phyloP scores from a whole-genome alignment of 768 basidiomycete genomes.

The Lepiota subincarnata region DNA sequence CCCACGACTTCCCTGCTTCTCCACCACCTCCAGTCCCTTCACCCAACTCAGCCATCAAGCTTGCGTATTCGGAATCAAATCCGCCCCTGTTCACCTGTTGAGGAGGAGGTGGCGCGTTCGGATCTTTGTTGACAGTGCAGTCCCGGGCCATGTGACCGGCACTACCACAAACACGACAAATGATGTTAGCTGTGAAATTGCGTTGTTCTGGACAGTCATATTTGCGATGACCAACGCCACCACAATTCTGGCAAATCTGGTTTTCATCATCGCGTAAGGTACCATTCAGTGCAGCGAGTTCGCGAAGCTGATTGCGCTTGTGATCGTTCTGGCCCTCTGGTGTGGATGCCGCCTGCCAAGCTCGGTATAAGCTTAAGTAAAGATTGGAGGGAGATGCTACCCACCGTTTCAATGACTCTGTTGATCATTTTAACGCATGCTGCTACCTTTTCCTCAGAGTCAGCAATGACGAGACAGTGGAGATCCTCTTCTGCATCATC shows the following conservation, averaged over 20 bases:
- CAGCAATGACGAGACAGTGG: slow-evolving; percentile 94
- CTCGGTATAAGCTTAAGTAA: slow-evolving; percentile 1
- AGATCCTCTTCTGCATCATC: slow-evolving; percentile 99
- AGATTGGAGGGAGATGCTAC: slow-evolving; percentile 22
- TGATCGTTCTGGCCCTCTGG: slow-evolving; percentile 99
- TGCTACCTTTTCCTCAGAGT: slow-evolving; percentile 87
- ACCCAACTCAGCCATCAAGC: slow-evolving; percentile 95
- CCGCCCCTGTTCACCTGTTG: slow-evolving; percentile 61
- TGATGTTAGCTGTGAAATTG: slow-evolving; percentile 99
- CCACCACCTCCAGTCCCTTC: slow-evolving; percentile 61
- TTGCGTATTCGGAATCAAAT: slow-evolving; percentile 98
- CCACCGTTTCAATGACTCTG: slow-evolving; percentile 93
- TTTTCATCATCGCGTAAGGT: slow-evolving; percentile 99
- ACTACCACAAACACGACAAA: slow-evolving; percentile 97
- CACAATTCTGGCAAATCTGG: slow-evolving; percentile 97
- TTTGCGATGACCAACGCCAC: slow-evolving; percentile 92
- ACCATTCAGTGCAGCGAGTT: slow-evolving; percentile 95
- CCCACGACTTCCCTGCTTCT: slow-evolving; percentile 54
- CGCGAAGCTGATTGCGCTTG: slow-evolving; percentile 97
- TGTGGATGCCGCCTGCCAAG: slow-evolving; percentile 86
- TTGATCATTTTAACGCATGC: slow-evolving; percentile 95
- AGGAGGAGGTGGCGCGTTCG: slow-evolving; percentile 58
- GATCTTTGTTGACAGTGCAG: slow-evolving; percentile 91
- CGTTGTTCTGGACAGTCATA: slow-evolving; percentile 98
- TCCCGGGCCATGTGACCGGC: slow-evolving; percentile 99